A percentile compares a stretch with the other conserved stretches of the same genome.
These are phyloP conservation scores for Magnusiomyces tetraspermus DNA, from an alignment of 1,139 yeast species.

Conservation along the genomic window DNA sequence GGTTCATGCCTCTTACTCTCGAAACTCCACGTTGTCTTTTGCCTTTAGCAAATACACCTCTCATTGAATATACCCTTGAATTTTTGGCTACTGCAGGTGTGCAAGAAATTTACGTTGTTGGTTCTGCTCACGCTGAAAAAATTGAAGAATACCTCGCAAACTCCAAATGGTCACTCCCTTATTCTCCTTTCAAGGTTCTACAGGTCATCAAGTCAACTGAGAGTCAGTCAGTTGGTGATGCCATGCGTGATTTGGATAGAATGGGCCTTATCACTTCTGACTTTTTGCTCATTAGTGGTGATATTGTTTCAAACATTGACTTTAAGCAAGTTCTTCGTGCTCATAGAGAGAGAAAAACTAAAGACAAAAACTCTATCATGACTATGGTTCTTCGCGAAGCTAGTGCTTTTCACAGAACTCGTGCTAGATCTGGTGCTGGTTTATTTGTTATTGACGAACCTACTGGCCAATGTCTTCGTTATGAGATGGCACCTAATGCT, in stretches of 20 bases:
- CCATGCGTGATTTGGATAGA: conserved; percentile 89
- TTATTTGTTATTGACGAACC: conserved; percentile 69
- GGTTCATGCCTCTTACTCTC: conserved; percentile 86
- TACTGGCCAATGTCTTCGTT: conserved; percentile 69
- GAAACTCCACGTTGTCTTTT: conserved; percentile 79
- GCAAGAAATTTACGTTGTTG: conserved; percentile 79
- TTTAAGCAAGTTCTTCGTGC: conserved; percentile 61
- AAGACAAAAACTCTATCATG: conserved; percentile 81
- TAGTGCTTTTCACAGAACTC: conserved; percentile 73
- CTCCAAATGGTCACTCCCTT: conserved; percentile 70
- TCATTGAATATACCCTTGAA: conserved; percentile 89
- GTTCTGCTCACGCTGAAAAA: conserved; percentile 84
- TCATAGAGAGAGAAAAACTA: conserved; percentile 60
- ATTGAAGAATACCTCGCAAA: conserved; percentile 67
- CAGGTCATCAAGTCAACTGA: conserved; percentile 78
- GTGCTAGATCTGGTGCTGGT: conserved; percentile 62
- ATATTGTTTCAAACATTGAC: conserved; percentile 85
- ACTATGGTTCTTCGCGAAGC: conserved; percentile 91
- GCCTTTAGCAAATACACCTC: conserved; percentile 87
- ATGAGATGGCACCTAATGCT: conserved; percentile 42
- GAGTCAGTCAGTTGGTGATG: conserved; percentile 89
- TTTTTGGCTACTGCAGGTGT: conserved; percentile 88
- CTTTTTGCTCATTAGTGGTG: conserved; percentile 84
- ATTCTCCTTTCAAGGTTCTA: conserved; percentile 64
- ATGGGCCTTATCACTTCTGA: conserved; percentile 78